These are phyloP conservation scores for Phytophthora cryptogea DNA, from an alignment of 352 stramenopile genomes.

Conservation along the genomic window DNA sequence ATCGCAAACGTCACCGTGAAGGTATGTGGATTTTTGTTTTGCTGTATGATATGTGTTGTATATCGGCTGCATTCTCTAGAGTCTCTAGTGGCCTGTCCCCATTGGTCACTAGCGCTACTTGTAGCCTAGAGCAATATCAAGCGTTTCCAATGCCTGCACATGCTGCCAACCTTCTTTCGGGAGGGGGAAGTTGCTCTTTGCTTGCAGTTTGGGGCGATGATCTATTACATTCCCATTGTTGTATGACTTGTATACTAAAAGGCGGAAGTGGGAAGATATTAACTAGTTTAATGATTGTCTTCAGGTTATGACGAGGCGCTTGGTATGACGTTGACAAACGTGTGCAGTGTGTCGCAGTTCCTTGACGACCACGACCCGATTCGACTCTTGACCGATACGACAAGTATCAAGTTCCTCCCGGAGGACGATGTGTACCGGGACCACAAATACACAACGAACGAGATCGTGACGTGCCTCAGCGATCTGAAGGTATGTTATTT, in stretches of 20 bases:
- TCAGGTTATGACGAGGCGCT: constrained; percentile 93
- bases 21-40: constrained; percentile 59
- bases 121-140: constrained; percentile 92
- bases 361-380: constrained; percentile 93
- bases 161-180: constrained; percentile 26
- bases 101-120: constrained; percentile 89
- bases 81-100: constrained; percentile 81
- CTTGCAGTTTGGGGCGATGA: constrained; percentile 66
- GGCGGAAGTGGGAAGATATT: constrained; percentile 4
- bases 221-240: constrained; percentile 73
- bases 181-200: constrained; percentile 44
- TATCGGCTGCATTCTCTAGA: constrained; percentile 90
- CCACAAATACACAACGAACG: constrained; percentile 76
- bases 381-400: constrained; percentile 94
- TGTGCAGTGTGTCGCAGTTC: constrained; percentile 87
- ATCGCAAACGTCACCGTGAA: constrained; percentile 94
- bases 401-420: constrained; percentile 91
- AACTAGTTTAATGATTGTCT: constrained; percentile 7
- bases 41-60: constrained; percentile 28
- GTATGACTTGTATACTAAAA: constrained; percentile 14
- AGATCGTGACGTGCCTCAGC: constrained; percentile 75
- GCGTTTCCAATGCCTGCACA: constrained; percentile 59
- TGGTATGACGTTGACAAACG: constrained; percentile 84
- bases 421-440: constrained; percentile 84
- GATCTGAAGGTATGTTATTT: constrained; percentile 91